Evolutionary conservation across 1,284 basidiomycete genomes (phyloP).

Genomic region (Microstroma glucosiphilum): DNA sequence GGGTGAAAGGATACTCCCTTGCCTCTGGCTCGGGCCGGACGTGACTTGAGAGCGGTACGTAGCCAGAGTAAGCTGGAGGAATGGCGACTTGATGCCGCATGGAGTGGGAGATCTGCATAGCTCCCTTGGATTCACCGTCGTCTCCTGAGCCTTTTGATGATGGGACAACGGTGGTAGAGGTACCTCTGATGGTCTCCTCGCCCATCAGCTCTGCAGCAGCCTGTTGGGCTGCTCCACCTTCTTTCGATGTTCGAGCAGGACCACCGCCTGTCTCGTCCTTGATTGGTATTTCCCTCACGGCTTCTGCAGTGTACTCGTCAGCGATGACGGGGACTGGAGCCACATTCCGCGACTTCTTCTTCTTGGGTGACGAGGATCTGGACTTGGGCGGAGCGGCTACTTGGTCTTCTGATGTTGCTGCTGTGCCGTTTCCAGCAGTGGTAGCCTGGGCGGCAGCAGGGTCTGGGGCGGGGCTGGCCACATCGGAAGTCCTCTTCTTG

Average conservation of each 20-base stretch:
- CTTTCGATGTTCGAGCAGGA: neutral
- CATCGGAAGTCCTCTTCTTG: slow-evolving; percentile 4
- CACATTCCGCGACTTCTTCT: neutral
- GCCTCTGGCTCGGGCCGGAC: slow-evolving; percentile 85
- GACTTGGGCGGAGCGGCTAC: neutral
- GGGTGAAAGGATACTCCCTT: slow-evolving; percentile 85
- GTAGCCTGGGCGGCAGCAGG: neutral
- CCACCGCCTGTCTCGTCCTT: neutral
- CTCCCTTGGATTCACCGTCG: slow-evolving; percentile 6
- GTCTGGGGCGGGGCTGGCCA: neutral
- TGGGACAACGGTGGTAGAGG: slow-evolving; percentile 5
- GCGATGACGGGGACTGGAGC: slow-evolving; percentile 7
- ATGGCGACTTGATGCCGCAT: slow-evolving; percentile 92
- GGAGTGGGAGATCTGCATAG: slow-evolving; percentile 41
- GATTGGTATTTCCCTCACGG: neutral
- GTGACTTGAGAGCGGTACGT: slow-evolving; percentile 84
- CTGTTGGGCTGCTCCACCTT: neutral
- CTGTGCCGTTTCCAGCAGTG: neutral
- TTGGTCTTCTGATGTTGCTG: neutral
- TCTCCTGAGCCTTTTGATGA: slow-evolving; percentile 3
- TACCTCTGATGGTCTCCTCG: slow-evolving; percentile 8
- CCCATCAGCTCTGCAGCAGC: neutral
- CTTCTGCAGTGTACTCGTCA: slow-evolving; percentile 9
- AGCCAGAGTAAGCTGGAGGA: slow-evolving; percentile 76
- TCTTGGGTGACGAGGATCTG: neutral